These are phyloP conservation scores for Pseudogymnoascus sp. DNA, from an alignment of 2,329 filamentous ascomycete genomes.

Conservation along the genomic window DNA sequence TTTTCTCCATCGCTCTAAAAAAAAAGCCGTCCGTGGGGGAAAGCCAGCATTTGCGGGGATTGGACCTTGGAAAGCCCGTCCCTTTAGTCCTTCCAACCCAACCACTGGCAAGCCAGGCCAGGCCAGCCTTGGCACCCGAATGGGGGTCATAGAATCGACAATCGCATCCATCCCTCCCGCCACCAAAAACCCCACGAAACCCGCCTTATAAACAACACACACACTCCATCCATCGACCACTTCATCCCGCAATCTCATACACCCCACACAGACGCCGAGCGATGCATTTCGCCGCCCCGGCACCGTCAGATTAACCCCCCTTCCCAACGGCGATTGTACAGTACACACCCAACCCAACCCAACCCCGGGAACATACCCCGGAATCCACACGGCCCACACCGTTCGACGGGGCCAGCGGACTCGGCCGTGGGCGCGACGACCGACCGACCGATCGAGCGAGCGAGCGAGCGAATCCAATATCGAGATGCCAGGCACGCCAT, in stretches of 20 bases:
- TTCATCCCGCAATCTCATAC: neutral
- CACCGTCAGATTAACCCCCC: constrained; percentile 1
- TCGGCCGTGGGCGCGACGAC: neutral
- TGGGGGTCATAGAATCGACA: constrained; percentile 8
- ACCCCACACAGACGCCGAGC: neutral
- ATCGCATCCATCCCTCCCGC: constrained; percentile 6
- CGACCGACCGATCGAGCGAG: neutral
- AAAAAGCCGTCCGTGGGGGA: neutral
- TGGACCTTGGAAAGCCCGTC: neutral
- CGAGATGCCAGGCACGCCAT: constrained; percentile 7
- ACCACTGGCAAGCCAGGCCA: constrained; percentile 4
- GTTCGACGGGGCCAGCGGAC: neutral
- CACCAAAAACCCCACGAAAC: constrained; percentile 8
- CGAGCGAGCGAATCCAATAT: neutral
- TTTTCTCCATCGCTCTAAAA: neutral
- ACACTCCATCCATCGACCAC: neutral
- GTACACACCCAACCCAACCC: neutral
- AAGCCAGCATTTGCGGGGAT: neutral
- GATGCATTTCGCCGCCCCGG: constrained; percentile 1
- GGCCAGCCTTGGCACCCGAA: constrained; percentile 1
- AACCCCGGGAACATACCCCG: neutral
- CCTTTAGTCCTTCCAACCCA: neutral
- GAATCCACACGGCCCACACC: neutral
- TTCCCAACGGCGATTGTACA: neutral
- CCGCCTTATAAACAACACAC: constrained; percentile 7